Evolutionary conservation across 2,329 filamentous ascomycete species (phyloP).

Genomic region (Epichloe baconii): DNA sequence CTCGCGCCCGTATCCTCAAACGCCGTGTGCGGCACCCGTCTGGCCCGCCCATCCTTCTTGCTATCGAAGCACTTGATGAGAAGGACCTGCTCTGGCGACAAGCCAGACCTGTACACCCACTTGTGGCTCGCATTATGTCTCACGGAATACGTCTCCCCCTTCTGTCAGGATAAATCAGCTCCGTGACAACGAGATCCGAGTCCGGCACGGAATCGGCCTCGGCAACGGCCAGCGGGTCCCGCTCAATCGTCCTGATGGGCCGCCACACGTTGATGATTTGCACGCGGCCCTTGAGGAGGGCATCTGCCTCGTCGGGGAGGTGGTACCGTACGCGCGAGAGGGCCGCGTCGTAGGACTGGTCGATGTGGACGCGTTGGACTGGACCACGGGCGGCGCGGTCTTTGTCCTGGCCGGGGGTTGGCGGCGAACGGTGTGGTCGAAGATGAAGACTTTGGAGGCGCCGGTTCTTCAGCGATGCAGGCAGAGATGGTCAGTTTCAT

Average conservation of each 20-base stretch:
- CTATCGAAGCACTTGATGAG: slow-evolving; percentile 51
- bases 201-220: slow-evolving; percentile 37
- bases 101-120: slow-evolving; percentile 40
- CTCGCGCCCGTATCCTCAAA: slow-evolving; percentile 32
- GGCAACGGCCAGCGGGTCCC: slow-evolving; percentile 41
- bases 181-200: slow-evolving; percentile 33
- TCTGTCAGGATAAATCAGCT: slow-evolving; percentile 37
- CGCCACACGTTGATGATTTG: slow-evolving; percentile 44
- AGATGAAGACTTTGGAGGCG: slow-evolving; percentile 42
- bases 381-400: slow-evolving; percentile 25
- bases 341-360: slow-evolving; percentile 38
- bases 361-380: slow-evolving; percentile 39
- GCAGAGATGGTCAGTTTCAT: too few relatives aligned
- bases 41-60: slow-evolving; percentile 33
- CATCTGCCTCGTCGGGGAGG: slow-evolving; percentile 30
- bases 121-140: slow-evolving; percentile 27
- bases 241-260: slow-evolving; percentile 31
- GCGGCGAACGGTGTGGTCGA: slow-evolving; percentile 45
- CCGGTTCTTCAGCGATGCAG: slow-evolving; percentile 32
- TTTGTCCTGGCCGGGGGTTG: slow-evolving; percentile 29
- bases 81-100: slow-evolving; percentile 39
- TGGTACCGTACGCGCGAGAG: slow-evolving; percentile 25
- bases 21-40: slow-evolving; percentile 39
- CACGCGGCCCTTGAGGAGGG: slow-evolving; percentile 30
- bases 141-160: slow-evolving; percentile 33